phyloP scores from a whole-genome alignment of 345 rosid species.

The Boechera divaricarpa region DNA sequence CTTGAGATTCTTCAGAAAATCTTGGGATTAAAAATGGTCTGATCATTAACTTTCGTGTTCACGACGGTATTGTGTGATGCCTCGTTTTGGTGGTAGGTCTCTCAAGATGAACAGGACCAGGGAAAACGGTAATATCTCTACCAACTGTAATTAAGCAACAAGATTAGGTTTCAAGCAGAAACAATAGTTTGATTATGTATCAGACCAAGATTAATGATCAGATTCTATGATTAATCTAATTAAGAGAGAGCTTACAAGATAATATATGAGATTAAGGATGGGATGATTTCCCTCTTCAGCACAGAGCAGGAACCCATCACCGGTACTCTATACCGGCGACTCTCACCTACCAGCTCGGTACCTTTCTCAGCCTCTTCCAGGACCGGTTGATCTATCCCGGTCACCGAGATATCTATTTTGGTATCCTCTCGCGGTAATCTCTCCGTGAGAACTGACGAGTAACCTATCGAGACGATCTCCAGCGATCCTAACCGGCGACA shows the following conservation, averaged over 20 bases:
- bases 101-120: conserved; percentile 81
- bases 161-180: conserved; percentile 13
- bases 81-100: conserved; percentile 88
- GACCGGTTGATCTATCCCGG: too few relatives aligned
- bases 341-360: too few relatives aligned
- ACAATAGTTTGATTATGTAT: background rate
- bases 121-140: conserved; percentile 81
- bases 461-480: too few relatives aligned
- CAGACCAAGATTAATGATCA: background rate
- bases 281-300: conserved; percentile 52
- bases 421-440: too few relatives aligned
- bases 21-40: background rate
- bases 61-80: conserved; percentile 21
- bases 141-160: conserved; percentile 59
- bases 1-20: background rate
- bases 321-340: too few relatives aligned
- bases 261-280: conserved; percentile 71
- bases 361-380: too few relatives aligned
- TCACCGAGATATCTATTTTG: too few relatives aligned
- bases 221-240: conserved; percentile 3
- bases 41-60: background rate
- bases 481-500: too few relatives aligned
- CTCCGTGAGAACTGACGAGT: too few relatives aligned
- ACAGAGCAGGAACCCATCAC: too few relatives aligned
- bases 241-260: conserved; percentile 61